Evolutionary conservation across 371 early-diverging fungal species (phyloP), one percentile per base, ranked within the genome.

Genomic region (Mortierella sp.): DNA sequence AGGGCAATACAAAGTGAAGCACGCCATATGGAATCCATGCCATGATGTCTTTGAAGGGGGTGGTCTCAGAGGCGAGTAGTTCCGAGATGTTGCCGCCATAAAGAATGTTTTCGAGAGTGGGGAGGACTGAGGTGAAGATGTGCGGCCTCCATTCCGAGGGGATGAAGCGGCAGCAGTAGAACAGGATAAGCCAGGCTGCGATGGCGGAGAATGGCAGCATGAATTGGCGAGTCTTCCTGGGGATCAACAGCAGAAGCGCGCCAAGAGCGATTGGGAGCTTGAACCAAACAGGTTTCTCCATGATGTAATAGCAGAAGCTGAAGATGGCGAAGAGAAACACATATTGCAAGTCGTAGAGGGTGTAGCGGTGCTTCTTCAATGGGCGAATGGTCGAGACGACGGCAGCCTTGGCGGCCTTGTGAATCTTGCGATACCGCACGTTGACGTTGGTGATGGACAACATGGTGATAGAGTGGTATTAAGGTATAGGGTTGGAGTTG

Each of bases 21-120:
- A 92, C 81, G 27, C 92, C 92, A 62, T 92, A 92, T 14, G 90
- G 90, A 27, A 92, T 53, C 87, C 91, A 91, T 5, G 88, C 87
- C 22, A 90, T 59, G 7, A 91, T 71, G 79, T 92, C 92, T 45
- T 84, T 73, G 6, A 83, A 53, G 12, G 83, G 80, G 13, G 83
- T 80, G 0, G 86, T 83, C 25, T 84, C 68, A 24, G 76, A 73
- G 16, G 86, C 86, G 17, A 91, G 83, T 25, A 90, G 79, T 49
- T 87, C 90, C 7, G 88, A 85, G 39, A 88, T 79, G 78, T 85
- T 90, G 68, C 83, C 88, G 31, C 89, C 89, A 54, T 89, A 91
- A 14, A 91, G 81, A 45, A 90, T 84, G 61, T 86, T 84, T 63
- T 91, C 91, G 19, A 89, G 80, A 10, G 86, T 81, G n/a, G 91